Base-by-base conservation (phyloP, 331 rosid species). In the Pyrus hybrid region DNA sequence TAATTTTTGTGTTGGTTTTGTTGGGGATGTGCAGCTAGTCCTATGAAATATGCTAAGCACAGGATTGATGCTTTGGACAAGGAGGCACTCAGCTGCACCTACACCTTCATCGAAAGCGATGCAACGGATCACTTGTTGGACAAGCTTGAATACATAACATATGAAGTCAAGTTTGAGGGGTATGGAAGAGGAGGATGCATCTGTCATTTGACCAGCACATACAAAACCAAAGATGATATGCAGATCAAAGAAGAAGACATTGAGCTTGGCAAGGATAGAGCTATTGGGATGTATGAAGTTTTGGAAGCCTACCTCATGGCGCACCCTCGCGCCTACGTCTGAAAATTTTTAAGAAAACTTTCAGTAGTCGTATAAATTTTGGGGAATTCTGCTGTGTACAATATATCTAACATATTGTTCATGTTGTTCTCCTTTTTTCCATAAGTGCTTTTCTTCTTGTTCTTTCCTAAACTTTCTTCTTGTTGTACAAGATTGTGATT, bases 291-390 rank as follows among this genome's bases (percentile, higher is more conserved):
- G 84, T 83, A 83, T 33, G 87, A 83, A 77, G 87, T 80, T 17
- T 60, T 83, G 68, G 87, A 80, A 78, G 84, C 87, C 70, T 80
- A 83, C 74, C 87, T 83, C 14, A 72, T 83, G 81, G 84, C 87
- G 5, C 86, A 83, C 47, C 86, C 86, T 51, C 76, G 47, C 32
- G 81, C 84, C 60, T 83, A 83, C 67, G 63, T 81, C 68, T 83
- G 28, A 72, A 57, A 66, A 7, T 3, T 43, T 49, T 20, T 21
- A 62, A 41, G 13, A 1, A 41, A 41, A 3, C 0, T 10, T 37
- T 41, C 33, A 57, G 67, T 33, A 5, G 13, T 13, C 6, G 67
- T 41, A 41, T 11, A 13, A 20, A 20, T 26, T 43, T 73, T 28
- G 13, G 23, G 32, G 33, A 73, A 45, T 45, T 74, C 13, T 60